phyloP scores from a whole-genome alignment of 371 early-diverging fungal species.

The Fennellomyces sp. region DNA sequence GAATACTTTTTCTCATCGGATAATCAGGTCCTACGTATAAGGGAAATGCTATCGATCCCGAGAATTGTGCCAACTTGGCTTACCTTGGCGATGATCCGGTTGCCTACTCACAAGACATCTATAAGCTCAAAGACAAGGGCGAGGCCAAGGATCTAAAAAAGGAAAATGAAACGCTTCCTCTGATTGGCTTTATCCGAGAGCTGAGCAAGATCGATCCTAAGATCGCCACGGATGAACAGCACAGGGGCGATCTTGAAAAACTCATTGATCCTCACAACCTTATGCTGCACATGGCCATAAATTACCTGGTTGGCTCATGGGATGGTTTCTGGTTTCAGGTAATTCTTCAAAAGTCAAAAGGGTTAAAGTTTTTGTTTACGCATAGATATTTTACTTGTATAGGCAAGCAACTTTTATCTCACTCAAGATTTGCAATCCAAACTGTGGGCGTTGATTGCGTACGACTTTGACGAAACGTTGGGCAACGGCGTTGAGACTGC shows the following conservation, averaged over 20 bases:
- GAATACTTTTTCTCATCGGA: not conserved
- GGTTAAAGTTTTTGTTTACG: too few species aligned
- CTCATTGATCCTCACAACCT: conserved; percentile 43
- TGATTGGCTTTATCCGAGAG: conserved; percentile 31
- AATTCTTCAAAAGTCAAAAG: too few species aligned
- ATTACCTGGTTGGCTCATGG: conserved; percentile 48
- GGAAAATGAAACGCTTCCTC: conserved; percentile 20
- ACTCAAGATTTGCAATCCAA: conserved; percentile 45
- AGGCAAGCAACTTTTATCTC: conserved; percentile 57
- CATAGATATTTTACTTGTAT: too few species aligned
- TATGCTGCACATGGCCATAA: conserved; percentile 45
- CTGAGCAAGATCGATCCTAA: conserved; percentile 28
- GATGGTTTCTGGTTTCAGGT: conserved; percentile 55
- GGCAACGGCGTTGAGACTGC: conserved; percentile 31
- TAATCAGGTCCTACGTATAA: conserved; percentile 40
- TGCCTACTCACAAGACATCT: conserved; percentile 36
- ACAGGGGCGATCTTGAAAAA: conserved; percentile 35
- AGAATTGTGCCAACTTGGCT: conserved; percentile 35
- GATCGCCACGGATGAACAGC: conserved; percentile 39
- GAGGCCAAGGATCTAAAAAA: conserved; percentile 24
- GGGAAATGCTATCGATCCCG: conserved; percentile 35
- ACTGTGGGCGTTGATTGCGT: conserved; percentile 56
- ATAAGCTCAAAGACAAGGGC: conserved; percentile 43
- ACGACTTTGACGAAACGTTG: conserved; percentile 60
- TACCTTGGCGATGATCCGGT: conserved; percentile 45